Conservation (phyloP, 768 basidiomycete species). For the Cyathus striatus region DNA sequence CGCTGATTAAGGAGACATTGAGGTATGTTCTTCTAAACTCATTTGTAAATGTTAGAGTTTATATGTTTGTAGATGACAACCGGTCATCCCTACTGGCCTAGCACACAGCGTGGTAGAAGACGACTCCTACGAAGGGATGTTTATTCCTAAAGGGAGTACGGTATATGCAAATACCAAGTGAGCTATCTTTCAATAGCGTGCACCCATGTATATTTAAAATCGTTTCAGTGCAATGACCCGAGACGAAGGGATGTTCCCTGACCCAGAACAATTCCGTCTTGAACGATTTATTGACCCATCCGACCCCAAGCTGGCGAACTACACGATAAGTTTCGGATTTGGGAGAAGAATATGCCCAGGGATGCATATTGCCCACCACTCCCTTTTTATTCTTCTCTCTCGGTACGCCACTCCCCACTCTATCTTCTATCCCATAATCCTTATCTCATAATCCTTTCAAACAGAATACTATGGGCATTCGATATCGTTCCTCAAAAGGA, state of each 20-base stretch:
- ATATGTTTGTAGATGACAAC: conserved; percentile 12
- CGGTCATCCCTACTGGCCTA: conserved; percentile 12
- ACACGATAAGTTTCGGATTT: conserved; percentile 19
- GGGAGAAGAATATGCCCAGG: conserved; percentile 23
- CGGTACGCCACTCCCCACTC: conserved; percentile 13
- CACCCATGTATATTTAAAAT: no score
- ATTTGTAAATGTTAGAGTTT: no score
- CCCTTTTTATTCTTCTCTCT: conserved; percentile 15
- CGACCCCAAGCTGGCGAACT: conserved; percentile 6
- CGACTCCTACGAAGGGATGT: conserved; percentile 22
- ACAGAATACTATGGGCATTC: conserved; percentile 18
- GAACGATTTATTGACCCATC: conserved; percentile 16
- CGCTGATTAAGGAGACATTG: conserved; percentile 3
- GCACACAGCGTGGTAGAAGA: conserved; percentile 20
- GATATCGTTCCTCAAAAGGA: conserved; percentile 10
- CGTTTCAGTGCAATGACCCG: conserved; percentile 1
- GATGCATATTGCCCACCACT: conserved; percentile 19
- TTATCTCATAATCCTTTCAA: not conserved
- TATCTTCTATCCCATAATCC: not conserved
- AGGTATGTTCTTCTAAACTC: conserved; percentile 2
- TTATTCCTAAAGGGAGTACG: conserved; percentile 21
- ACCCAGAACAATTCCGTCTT: conserved; percentile 14
- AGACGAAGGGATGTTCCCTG: conserved; percentile 14
- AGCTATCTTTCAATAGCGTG: no score
- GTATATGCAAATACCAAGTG: not conserved